phyloP scores from a whole-genome alignment of 208 protist genomes.

The Borovskyia barvae region DNA sequence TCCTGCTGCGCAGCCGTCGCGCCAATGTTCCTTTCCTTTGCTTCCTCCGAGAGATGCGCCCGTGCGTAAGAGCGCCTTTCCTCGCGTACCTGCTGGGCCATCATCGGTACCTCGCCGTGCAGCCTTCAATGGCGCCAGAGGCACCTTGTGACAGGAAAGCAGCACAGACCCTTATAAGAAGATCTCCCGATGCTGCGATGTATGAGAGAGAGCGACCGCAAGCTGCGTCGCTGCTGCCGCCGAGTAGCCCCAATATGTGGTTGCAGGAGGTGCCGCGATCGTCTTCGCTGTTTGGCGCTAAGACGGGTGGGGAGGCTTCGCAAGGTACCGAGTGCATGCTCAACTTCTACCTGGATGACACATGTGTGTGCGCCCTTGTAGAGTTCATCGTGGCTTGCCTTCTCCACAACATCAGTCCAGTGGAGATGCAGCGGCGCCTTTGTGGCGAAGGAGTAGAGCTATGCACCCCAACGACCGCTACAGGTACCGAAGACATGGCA shows the following conservation, averaged over 20 bases:
- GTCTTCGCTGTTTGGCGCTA: not conserved
- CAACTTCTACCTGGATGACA: slow-evolving; percentile 9
- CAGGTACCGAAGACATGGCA: no score
- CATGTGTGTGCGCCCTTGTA: slow-evolving; percentile 20
- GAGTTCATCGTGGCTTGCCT: slow-evolving; percentile 42
- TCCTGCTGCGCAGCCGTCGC: slow-evolving; percentile 32
- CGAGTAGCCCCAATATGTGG: slow-evolving; percentile 14
- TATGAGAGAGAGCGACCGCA: no score
- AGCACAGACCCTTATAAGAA: no score
- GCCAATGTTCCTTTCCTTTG: slow-evolving; percentile 75
- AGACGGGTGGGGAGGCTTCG: not conserved
- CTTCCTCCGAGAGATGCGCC: slow-evolving; percentile 65
- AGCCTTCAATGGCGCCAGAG: no score
- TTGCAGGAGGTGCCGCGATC: slow-evolving; percentile 8
- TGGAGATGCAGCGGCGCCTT: slow-evolving; percentile 30
- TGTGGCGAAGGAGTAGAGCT: not conserved
- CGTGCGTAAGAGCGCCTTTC: slow-evolving; percentile 24
- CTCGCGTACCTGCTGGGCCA: no score
- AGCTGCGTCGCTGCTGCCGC: no score
- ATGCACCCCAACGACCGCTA: not conserved
- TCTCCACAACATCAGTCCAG: slow-evolving; percentile 30
- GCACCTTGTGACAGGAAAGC: no score
- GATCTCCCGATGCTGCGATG: no score
- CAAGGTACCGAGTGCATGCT: slow-evolving; percentile 23
- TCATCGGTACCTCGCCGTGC: no score